Conservation (phyloP, 345 rosid species). For the Lepidium didymum region DNA sequence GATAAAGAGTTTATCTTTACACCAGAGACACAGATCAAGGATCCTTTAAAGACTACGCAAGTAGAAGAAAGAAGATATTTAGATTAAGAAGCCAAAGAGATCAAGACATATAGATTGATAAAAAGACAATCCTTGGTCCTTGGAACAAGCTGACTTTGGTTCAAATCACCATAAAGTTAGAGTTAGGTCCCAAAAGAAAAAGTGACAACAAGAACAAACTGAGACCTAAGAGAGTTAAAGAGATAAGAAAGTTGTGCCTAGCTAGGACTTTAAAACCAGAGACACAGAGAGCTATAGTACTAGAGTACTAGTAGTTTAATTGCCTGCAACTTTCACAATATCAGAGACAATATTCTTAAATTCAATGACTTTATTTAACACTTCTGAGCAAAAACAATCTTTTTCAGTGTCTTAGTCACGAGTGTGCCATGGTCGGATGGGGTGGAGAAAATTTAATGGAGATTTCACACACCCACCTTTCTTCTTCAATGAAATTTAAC, state of each 20-base stretch:
- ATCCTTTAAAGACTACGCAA: background rate
- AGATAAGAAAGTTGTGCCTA: slow-evolving; percentile 22
- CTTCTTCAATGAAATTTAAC: background rate
- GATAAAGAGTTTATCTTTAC: slow-evolving; percentile 44
- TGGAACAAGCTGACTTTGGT: slow-evolving; percentile 19
- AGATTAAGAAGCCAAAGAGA: slow-evolving; percentile 28
- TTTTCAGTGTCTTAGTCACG: slow-evolving; percentile 54
- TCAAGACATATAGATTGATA: slow-evolving; percentile 29
- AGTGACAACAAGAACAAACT: slow-evolving; percentile 24
- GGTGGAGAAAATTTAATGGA: slow-evolving; percentile 40
- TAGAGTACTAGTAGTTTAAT: slow-evolving; percentile 7
- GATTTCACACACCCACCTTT: slow-evolving; percentile 31
- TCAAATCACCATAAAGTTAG: slow-evolving; percentile 11
- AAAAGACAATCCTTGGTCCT: slow-evolving; percentile 32
- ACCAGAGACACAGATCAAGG: slow-evolving; percentile 27
- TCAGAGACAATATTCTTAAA: slow-evolving; percentile 19
- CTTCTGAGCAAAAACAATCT: slow-evolving; percentile 7
- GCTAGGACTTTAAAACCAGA: slow-evolving; percentile 24
- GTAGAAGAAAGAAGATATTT: background rate
- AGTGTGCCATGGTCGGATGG: slow-evolving; percentile 64
- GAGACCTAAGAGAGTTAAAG: slow-evolving; percentile 24
- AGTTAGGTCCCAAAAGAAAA: slow-evolving; percentile 28
- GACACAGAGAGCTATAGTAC: background rate
- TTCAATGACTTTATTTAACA: slow-evolving; percentile 5
- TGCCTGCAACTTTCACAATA: slow-evolving; percentile 11